These are phyloP conservation scores for Fusarium torreyae DNA, from an alignment of 2,329 filamentous ascomycete species.

Conservation along the genomic window DNA sequence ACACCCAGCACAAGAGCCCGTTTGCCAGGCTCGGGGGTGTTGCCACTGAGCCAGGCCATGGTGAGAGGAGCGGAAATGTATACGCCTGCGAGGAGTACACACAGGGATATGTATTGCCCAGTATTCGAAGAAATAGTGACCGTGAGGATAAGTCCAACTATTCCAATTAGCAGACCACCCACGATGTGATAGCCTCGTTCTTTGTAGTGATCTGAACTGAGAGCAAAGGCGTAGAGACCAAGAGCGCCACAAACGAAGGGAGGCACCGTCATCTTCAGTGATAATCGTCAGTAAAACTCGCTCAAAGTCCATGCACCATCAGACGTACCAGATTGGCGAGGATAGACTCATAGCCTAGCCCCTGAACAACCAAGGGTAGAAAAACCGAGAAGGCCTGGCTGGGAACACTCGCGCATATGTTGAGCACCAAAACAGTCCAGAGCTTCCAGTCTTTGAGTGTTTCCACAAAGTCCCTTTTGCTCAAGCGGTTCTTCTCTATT, in stretches of 20 bases:
- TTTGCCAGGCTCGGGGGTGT: conserved; percentile 51
- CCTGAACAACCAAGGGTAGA: conserved; percentile 48
- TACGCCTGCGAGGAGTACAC: conserved; percentile 47
- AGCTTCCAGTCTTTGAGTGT: conserved; percentile 50
- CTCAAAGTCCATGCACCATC: background rate
- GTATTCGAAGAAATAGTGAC: conserved; percentile 43
- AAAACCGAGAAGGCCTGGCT: conserved; percentile 50
- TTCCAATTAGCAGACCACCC: conserved; percentile 43
- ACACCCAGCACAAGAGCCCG: conserved; percentile 49
- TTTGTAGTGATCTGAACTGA: conserved; percentile 46
- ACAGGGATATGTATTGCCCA: conserved; percentile 46
- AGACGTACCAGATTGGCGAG: conserved; percentile 46
- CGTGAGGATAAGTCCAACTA: conserved; percentile 47
- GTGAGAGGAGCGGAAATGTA: conserved; percentile 49
- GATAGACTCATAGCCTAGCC: conserved; percentile 49
- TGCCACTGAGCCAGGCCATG: conserved; percentile 50
- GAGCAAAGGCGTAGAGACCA: conserved; percentile 48
- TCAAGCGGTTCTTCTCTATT: conserved; percentile 44
- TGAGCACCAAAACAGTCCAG: conserved; percentile 47
- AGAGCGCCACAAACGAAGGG: conserved; percentile 49
- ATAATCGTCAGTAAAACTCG: conserved; percentile 9
- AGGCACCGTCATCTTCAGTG: conserved; percentile 47
- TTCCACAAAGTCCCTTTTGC: conserved; percentile 46
- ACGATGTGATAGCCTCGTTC: conserved; percentile 50
- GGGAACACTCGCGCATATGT: conserved; percentile 50